Evolutionary conservation across 2,329 filamentous ascomycete species (phyloP).

Genomic region (Monosporascus ibericus): DNA sequence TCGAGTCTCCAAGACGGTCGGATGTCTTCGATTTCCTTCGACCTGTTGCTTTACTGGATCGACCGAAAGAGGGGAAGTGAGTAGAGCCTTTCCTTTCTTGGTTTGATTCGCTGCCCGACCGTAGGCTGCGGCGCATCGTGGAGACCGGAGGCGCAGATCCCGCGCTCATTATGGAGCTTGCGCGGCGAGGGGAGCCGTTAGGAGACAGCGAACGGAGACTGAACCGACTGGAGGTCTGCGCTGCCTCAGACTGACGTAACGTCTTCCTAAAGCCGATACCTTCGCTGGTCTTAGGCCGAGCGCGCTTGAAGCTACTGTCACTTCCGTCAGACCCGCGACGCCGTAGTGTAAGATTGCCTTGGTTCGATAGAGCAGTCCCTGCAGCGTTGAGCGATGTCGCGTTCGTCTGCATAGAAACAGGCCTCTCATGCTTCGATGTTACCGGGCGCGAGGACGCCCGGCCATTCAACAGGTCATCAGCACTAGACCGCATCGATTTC

Average conservation of each 20-base stretch:
- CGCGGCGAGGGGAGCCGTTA: constrained; percentile 46
- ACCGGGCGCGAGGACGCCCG: constrained; percentile 4
- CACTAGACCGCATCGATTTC: constrained; percentile 20
- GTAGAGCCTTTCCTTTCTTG: constrained; percentile 29
- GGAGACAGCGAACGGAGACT: constrained; percentile 69
- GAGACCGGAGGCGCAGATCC: constrained; percentile 31
- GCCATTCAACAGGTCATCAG: constrained; percentile 3
- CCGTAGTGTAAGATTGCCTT: constrained; percentile 30
- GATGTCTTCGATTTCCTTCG: constrained; percentile 16
- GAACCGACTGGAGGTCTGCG: constrained; percentile 51
- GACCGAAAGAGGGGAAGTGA: constrained; percentile 38
- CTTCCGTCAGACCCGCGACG: constrained; percentile 60
- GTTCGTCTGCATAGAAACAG: constrained; percentile 5
- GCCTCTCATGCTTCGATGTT: constrained; percentile 4
- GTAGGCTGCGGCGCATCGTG: constrained; percentile 41
- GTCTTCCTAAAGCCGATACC: constrained; percentile 63
- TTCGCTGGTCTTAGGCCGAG: constrained; percentile 39
- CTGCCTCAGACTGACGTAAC: constrained; percentile 53
- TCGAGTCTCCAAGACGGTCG: constrained; percentile 56
- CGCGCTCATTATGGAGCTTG: constrained; percentile 35
- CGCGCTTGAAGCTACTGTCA: constrained; percentile 77
- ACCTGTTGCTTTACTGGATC: constrained; percentile 27
- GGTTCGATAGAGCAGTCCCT: constrained; percentile 5
- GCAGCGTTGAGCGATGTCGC: constrained; percentile 2
- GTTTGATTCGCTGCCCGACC: constrained; percentile 30